Evolutionary conservation across 169 alveolate species (phyloP).

Genomic region (Babesia bigemina): DNA sequence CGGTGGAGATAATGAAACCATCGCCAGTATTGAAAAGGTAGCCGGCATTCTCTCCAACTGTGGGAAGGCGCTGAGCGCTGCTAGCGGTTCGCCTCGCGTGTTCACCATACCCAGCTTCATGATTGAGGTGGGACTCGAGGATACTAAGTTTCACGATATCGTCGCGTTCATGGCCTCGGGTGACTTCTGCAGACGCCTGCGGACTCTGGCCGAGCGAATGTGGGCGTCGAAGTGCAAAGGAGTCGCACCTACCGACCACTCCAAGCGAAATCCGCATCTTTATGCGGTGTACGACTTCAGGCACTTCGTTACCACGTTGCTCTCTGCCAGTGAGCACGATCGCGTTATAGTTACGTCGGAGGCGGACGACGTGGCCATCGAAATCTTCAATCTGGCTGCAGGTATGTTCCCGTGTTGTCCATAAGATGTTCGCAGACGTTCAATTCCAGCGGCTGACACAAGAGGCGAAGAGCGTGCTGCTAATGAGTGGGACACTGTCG

Average conservation of each 20-base stretch:
- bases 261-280: background rate
- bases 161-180: slow-evolving; percentile 34
- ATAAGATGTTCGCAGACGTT: background rate
- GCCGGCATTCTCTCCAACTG: slow-evolving; percentile 2
- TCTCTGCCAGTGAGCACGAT: slow-evolving; percentile 43
- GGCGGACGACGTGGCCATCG: slow-evolving; percentile 15
- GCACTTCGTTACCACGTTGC: slow-evolving; percentile 31
- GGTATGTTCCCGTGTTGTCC: background rate
- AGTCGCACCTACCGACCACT: background rate
- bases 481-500: slow-evolving; percentile 69
- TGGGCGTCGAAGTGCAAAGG: slow-evolving; percentile 5
- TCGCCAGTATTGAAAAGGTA: slow-evolving; percentile 9
- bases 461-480: slow-evolving; percentile 49
- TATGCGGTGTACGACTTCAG: slow-evolving; percentile 31
- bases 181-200: slow-evolving; percentile 35
- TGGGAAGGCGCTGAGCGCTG: too few species aligned
- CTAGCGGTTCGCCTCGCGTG: background rate
- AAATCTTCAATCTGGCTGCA: slow-evolving; percentile 43
- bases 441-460: slow-evolving; percentile 10
- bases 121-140: slow-evolving; percentile 34
- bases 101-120: slow-evolving; percentile 41
- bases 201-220: slow-evolving; percentile 35
- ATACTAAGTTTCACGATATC: slow-evolving; percentile 34
- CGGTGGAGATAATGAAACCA: background rate
- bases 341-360: slow-evolving; percentile 24